Conservation (phyloP, 2,329 filamentous ascomycete genomes). For the Talaromyces amestolkiae region DNA sequence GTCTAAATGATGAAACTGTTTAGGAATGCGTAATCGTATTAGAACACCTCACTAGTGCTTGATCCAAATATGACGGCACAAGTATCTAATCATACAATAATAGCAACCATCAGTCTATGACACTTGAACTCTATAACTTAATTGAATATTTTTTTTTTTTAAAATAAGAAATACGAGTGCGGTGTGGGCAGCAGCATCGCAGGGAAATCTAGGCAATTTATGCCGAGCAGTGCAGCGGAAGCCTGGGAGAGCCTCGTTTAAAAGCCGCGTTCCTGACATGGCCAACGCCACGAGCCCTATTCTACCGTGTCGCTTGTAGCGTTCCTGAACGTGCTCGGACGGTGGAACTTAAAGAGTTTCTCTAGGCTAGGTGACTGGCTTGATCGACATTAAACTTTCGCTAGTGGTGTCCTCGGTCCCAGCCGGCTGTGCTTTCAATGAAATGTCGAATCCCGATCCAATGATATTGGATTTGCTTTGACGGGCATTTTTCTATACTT, state of each 20-base stretch:
- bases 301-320: background rate
- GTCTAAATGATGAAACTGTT: too few species aligned
- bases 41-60: too few species aligned
- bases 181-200: background rate
- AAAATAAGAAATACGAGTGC: background rate
- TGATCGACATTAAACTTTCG: background rate
- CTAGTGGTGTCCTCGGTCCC: background rate
- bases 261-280: background rate
- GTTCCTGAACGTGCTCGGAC: background rate
- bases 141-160: background rate
- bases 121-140: too few species aligned
- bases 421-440: background rate
- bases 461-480: background rate
- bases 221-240: background rate
- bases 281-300: background rate
- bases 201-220: background rate
- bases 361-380: background rate
- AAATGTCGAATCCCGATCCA: background rate
- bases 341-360: background rate
- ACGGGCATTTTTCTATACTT: background rate
- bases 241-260: background rate
- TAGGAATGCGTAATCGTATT: too few species aligned
- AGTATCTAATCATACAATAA: too few species aligned
- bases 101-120: background rate
- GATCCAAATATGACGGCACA: too few species aligned